phyloP scores from a whole-genome alignment of 208 protist species.

The Endotrypanum monterogeii region DNA sequence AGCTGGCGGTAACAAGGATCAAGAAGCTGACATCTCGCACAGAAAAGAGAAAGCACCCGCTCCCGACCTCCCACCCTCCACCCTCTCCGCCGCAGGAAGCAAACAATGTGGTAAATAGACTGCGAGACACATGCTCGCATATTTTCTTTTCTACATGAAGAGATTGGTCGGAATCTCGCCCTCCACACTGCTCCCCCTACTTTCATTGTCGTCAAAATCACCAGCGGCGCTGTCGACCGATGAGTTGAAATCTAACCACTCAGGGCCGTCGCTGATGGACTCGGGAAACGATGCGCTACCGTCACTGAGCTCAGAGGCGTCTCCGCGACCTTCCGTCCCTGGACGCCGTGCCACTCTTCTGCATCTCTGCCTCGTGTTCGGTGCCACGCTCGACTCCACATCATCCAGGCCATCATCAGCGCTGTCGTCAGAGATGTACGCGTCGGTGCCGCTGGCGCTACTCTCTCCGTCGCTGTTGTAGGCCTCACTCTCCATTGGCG shows the following conservation, averaged over 20 bases:
- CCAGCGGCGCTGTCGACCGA: conserved; percentile 10
- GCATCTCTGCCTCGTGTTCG: background rate
- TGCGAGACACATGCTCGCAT: too few species aligned
- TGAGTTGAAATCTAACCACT: conserved; percentile 24
- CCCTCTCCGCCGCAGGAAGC: too few species aligned
- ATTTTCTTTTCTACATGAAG: conserved; percentile 10
- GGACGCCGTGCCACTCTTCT: background rate
- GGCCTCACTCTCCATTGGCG: conserved; percentile 13
- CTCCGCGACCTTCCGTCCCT: background rate
- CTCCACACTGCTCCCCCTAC: conserved; percentile 32
- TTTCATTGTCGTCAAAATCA: conserved; percentile 19
- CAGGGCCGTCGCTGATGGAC: conserved; percentile 33
- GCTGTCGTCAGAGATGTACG: conserved; percentile 8
- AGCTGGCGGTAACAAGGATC: background rate
- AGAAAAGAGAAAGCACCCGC: too few species aligned
- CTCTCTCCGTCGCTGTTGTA: conserved; percentile 13
- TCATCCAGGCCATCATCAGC: conserved; percentile 17
- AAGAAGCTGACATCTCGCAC: background rate
- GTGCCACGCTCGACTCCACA: background rate
- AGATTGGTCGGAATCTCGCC: conserved; percentile 31
- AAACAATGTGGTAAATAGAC: background rate
- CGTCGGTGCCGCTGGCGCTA: conserved; percentile 19
- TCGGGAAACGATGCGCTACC: conserved; percentile 16
- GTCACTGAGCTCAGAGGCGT: conserved; percentile 37
- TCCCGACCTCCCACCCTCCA: too few species aligned